Conservation (phyloP, 1,284 basidiomycete genomes). For the Cutaneotrichosporon spelunceum region DNA sequence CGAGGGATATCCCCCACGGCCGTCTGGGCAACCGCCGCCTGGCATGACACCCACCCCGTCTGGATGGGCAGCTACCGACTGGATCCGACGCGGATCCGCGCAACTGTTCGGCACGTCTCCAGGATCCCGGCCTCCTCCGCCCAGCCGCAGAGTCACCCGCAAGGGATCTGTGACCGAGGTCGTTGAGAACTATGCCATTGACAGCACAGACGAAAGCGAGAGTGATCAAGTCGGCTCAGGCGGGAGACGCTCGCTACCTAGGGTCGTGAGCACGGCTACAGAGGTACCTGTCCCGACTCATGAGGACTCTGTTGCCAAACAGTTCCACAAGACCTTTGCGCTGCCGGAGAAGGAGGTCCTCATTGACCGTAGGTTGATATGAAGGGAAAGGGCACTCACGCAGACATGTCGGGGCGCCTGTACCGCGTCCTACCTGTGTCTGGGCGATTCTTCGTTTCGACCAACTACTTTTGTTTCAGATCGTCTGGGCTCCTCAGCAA, state of each 20-base stretch:
- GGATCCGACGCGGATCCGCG: conserved; percentile 43
- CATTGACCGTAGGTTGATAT: conserved; percentile 67
- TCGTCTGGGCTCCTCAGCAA: conserved; percentile 72
- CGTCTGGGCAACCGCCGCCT: conserved; percentile 34
- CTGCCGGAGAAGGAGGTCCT: conserved; percentile 81
- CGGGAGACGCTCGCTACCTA: background rate
- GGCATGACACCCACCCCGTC: conserved; percentile 27
- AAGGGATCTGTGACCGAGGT: conserved; percentile 28
- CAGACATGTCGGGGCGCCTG: conserved; percentile 84
- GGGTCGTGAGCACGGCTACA: background rate
- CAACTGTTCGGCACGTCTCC: conserved; percentile 37
- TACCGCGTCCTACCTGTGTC: conserved; percentile 79
- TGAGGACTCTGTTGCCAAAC: conserved; percentile 30
- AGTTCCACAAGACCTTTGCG: conserved; percentile 74
- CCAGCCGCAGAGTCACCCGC: conserved; percentile 11
- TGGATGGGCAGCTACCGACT: conserved; percentile 29
- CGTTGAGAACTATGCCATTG: conserved; percentile 18
- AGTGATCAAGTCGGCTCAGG: conserved; percentile 7
- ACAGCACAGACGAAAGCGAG: conserved; percentile 20
- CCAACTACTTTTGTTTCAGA: conserved; percentile 84
- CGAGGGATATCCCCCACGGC: conserved; percentile 43
- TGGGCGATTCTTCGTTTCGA: conserved; percentile 81
- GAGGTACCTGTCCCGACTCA: conserved; percentile 18
- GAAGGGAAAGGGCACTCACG: background rate
- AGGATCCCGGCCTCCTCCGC: conserved; percentile 1